Evolutionary conservation across 2,329 filamentous ascomycete genomes (phyloP).

Genomic region (Tolypocladium sp.): DNA sequence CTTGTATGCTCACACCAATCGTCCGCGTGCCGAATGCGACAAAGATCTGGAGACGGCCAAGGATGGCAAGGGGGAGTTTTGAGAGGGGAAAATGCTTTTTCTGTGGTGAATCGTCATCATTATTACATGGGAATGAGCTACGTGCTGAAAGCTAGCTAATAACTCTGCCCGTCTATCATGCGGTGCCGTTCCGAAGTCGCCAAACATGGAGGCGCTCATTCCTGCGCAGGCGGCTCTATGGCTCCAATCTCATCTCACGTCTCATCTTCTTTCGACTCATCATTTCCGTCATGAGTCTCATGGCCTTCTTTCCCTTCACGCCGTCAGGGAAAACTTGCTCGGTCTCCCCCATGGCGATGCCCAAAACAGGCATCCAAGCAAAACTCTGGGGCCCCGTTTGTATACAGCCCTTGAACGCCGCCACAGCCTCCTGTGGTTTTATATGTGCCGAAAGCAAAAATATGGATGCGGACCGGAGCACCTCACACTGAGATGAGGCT

Average conservation of each 20-base stretch:
- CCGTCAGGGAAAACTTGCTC: background rate
- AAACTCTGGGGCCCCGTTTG: background rate
- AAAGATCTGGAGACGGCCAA: background rate
- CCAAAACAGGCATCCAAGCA: background rate
- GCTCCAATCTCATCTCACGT: background rate
- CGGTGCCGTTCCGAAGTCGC: background rate
- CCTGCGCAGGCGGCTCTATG: background rate
- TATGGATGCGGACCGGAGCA: background rate
- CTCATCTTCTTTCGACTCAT: background rate
- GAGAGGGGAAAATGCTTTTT: background rate
- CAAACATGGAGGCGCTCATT: background rate
- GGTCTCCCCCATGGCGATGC: background rate
- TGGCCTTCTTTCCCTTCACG: background rate
- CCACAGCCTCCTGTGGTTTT: background rate
- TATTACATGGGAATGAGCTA: background rate
- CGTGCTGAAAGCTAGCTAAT: background rate
- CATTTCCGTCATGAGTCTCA: background rate
- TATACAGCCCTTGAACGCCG: background rate
- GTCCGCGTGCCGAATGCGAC: background rate
- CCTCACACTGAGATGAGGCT: background rate
- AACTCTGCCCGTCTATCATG: conserved; percentile 1
- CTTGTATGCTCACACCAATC: conserved; percentile 4
- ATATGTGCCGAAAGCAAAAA: background rate
- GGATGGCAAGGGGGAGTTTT: background rate
- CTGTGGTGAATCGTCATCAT: background rate